Conservation (phyloP, 2,329 filamentous ascomycete genomes). For the Colletotrichum aenigma region DNA sequence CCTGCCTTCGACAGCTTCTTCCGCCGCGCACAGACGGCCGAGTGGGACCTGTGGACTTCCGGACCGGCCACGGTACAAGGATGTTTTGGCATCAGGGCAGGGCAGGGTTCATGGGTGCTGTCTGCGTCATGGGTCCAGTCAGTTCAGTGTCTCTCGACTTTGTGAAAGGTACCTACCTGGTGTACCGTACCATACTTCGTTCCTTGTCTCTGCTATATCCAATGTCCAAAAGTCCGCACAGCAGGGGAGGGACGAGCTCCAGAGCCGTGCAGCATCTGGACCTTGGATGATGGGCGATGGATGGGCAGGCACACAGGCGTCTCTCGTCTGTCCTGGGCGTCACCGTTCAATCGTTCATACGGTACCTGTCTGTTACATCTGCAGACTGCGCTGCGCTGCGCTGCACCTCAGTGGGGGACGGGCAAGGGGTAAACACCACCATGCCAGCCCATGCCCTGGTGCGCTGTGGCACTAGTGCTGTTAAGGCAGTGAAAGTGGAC, state of each 20-base stretch:
- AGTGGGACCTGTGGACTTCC: constrained; percentile 6
- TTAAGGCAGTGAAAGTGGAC: not conserved
- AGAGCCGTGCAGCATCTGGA: not conserved
- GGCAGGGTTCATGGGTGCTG: not conserved
- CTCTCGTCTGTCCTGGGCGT: not conserved
- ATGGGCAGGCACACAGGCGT: not conserved
- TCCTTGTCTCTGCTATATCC: not conserved
- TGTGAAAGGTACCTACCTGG: not conserved
- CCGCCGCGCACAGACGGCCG: constrained; percentile 11
- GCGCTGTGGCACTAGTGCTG: not conserved
- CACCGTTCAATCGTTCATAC: not conserved
- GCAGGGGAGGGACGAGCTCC: not conserved
- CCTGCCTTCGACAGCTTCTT: constrained; percentile 4
- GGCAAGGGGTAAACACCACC: not conserved
- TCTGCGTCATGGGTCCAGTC: not conserved
- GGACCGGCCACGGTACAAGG: constrained; percentile 10
- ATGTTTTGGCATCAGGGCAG: not conserved
- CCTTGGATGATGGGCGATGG: not conserved
- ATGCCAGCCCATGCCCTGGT: not conserved
- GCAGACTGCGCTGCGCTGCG: not conserved
- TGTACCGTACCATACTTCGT: not conserved
- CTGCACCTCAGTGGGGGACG: not conserved
- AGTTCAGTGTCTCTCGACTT: not conserved
- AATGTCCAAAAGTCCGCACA: not conserved
- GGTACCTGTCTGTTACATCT: not conserved